A percentile compares a stretch with the other conserved stretches of the same genome.
phyloP scores from a whole-genome alignment of 352 stramenopile genomes.

The Saprolegnia diclina region DNA sequence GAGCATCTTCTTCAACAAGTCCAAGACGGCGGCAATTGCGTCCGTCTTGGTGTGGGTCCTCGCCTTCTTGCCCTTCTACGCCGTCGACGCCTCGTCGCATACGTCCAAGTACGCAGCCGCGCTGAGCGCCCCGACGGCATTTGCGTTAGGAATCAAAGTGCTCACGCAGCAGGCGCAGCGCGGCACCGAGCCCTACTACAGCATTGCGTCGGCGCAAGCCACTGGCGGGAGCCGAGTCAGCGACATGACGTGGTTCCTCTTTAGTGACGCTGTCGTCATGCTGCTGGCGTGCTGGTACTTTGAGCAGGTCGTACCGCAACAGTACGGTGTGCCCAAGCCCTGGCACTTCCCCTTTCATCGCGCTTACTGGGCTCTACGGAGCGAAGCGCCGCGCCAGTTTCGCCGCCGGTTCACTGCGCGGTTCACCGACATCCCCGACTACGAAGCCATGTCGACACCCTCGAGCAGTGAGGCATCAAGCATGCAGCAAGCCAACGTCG shows the following conservation, averaged over 20 bases:
- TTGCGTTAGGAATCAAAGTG: constrained; percentile 49
- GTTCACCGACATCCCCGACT: background rate
- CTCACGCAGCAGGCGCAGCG: constrained; percentile 52
- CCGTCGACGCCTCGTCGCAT: constrained; percentile 47
- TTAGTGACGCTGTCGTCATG: constrained; percentile 81
- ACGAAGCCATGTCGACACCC: constrained; percentile 32
- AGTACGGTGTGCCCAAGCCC: constrained; percentile 82
- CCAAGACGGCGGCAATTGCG: constrained; percentile 47
- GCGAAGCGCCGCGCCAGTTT: background rate
- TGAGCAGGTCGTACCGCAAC: constrained; percentile 86
- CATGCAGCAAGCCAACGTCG: background rate
- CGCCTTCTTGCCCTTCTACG: constrained; percentile 68
- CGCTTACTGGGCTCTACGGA: constrained; percentile 33
- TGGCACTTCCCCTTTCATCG: constrained; percentile 86
- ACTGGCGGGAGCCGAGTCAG: constrained; percentile 42
- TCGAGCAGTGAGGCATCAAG: background rate
- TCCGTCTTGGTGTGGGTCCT: constrained; percentile 67
- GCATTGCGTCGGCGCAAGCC: constrained; percentile 38
- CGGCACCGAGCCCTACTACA: constrained; percentile 56
- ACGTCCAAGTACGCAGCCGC: constrained; percentile 44
- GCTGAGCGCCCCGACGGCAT: constrained; percentile 55
- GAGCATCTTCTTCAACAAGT: constrained; percentile 66
- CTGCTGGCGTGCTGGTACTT: constrained; percentile 86
- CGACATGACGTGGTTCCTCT: constrained; percentile 52
- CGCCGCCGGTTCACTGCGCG: background rate